phyloP scores from a whole-genome alignment of 495 filamentous ascomycete species.

The Penicillium macrosclerotiorum region DNA sequence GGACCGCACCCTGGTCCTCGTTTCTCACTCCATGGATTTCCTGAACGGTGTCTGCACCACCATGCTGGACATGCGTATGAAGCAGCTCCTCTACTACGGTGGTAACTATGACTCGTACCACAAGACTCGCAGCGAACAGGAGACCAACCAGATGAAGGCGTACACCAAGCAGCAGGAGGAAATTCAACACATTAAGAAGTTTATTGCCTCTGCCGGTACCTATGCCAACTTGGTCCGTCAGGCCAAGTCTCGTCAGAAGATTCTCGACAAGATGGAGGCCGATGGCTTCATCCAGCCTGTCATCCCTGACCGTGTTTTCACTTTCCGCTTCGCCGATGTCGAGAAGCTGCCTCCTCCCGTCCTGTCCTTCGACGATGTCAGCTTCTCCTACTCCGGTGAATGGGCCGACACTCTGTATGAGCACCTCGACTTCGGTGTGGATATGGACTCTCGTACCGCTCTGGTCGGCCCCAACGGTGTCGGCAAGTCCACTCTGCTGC shows the following conservation, averaged over 20 bases:
- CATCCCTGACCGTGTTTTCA: constrained; percentile 82
- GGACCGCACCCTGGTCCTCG: constrained; percentile 95
- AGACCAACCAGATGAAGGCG: constrained; percentile 97
- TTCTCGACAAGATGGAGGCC: constrained; percentile 99
- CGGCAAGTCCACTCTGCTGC: constrained; percentile 97
- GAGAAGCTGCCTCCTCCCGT: constrained; percentile 98
- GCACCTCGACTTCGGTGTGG: constrained; percentile 94
- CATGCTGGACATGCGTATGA: constrained; percentile 97
- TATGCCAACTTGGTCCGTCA: constrained; percentile 99
- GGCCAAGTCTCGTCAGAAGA: constrained; percentile 99
- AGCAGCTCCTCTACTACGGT: constrained; percentile 94
- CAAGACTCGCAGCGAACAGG: constrained; percentile 92
- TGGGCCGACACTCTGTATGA: constrained; percentile 90
- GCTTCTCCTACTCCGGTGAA: constrained; percentile 94
- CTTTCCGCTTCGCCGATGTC: constrained; percentile 97
- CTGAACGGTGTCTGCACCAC: constrained; percentile 97
- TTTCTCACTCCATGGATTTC: constrained; percentile 98
- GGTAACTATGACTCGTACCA: constrained; percentile 99
- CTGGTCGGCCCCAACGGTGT: constrained; percentile 99
- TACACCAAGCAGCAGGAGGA: constrained; percentile 99
- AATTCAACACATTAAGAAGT: constrained; percentile 99
- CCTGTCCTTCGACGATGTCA: constrained; percentile 93
- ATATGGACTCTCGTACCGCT: constrained; percentile 98
- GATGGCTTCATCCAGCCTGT: constrained; percentile 97
- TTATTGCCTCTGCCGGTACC: constrained; percentile 99